A percentile compares a stretch with the other conserved stretches of the same genome.
Conservation (phyloP, 805 yeast species). For the Wickerhamiella lipophila region DNA sequence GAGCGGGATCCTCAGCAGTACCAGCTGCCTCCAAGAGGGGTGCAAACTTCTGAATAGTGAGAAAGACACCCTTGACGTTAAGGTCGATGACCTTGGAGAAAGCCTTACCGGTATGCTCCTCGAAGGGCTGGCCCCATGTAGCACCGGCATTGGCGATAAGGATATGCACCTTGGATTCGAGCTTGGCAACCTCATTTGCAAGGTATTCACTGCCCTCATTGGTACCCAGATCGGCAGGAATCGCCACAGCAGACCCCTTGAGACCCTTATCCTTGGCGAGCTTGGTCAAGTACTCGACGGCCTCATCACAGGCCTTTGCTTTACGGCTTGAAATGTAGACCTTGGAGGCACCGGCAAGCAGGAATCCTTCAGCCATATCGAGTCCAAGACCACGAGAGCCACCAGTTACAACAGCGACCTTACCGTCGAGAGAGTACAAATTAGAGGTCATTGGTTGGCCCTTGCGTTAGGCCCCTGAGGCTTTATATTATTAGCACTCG, state of each 20-base stretch:
- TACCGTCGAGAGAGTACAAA: constrained; percentile 38
- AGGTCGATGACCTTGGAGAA: constrained; percentile 49
- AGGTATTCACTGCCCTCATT: constrained; percentile 39
- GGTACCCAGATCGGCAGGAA: constrained; percentile 46
- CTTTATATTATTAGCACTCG: background rate
- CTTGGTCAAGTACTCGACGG: constrained; percentile 28
- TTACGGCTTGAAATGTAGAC: constrained; percentile 57
- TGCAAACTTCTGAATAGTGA: constrained; percentile 48
- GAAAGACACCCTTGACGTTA: constrained; percentile 57
- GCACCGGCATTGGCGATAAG: constrained; percentile 72
- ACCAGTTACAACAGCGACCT: constrained; percentile 56
- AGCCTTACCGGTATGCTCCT: constrained; percentile 47
- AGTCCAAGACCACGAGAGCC: constrained; percentile 68
- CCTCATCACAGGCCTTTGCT: constrained; percentile 45
- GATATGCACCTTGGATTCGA: constrained; percentile 41
- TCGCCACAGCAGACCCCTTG: constrained; percentile 31
- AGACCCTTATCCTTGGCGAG: constrained; percentile 23
- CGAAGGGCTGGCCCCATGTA: constrained; percentile 59
- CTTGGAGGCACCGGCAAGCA: constrained; percentile 47
- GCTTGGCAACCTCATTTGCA: constrained; percentile 31
- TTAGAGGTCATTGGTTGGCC: constrained; percentile 11
- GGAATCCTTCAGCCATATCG: constrained; percentile 51
- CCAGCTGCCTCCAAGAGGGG: constrained; percentile 46
- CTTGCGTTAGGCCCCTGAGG: background rate
- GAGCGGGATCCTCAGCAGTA: constrained; percentile 43